Base-by-base conservation (phyloP, 106 monocot genomes). In the Vanilla planifolia region DNA sequence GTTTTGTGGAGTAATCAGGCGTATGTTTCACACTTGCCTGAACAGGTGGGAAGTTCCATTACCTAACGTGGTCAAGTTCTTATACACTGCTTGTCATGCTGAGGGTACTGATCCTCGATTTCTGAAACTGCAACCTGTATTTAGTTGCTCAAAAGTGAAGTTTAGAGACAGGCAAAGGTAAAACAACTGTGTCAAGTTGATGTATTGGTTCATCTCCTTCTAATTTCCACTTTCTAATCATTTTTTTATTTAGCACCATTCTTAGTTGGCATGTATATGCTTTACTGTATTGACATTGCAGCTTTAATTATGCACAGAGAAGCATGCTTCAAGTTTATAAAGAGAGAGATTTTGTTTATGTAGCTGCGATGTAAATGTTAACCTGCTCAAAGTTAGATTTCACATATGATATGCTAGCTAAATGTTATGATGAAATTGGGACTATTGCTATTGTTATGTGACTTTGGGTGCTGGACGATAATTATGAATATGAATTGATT, bases 21-120 rank as follows among this genome's bases (percentile, higher is more conserved):
- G n/a, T n/a, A n/a, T n/a, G n/a, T n/a, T n/a, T n/a, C n/a, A n/a
- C n/a, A 45, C 22, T 59, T 14, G 30, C 39, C 32, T 60, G 44
- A 55, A 30, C 69, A 92, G 86, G 64, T 92, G 91, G 91, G 86
- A 92, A 43, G 83, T 92, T 72, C 91, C 91, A 29, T 33, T 60
- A 43, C 86, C 69, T 44, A 52, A 39, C 33, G 63, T 59, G 62
- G 72, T 86, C 27, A 77, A 77, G 44, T 64, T 32, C 48, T 69
- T 86, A 58, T 80, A 80, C 70, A 56, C 70, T 47, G 65, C 71
- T 62, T 47, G 32, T 51, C 10, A 22, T 15, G 19, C n/a, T 48
- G 73, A 80, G 33, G 80, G 72, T 33, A 63, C 50, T 11, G 91
- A 92, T 69, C 91, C 86, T 75, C 85, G 91, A 17, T 92, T 92